Conservation (phyloP, 768 basidiomycete genomes). For the Phylloporus sp. region DNA sequence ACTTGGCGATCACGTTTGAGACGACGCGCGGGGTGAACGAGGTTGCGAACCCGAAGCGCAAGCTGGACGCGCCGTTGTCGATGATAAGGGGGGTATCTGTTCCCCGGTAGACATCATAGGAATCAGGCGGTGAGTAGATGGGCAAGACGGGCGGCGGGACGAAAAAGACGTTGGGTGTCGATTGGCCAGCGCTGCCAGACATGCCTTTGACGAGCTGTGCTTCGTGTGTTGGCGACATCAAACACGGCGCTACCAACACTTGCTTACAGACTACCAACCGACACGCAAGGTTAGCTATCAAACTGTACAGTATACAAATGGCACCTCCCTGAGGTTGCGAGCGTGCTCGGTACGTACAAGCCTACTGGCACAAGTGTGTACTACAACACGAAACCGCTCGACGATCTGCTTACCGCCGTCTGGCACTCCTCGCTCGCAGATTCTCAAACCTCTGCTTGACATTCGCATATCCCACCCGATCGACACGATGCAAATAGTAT, state of each 20-base stretch:
- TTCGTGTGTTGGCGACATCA: conserved; percentile 22
- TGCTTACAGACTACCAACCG: too few species aligned
- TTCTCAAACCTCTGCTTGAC: conserved; percentile 56
- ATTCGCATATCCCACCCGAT: conserved; percentile 64
- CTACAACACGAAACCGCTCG: background rate
- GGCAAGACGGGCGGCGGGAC: conserved; percentile 29
- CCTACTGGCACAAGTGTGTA: too few species aligned
- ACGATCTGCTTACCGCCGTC: conserved; percentile 19
- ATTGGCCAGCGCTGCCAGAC: conserved; percentile 14
- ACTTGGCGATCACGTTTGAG: conserved; percentile 76
- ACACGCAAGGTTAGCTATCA: too few species aligned
- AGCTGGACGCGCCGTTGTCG: conserved; percentile 82
- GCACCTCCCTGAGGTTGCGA: too few species aligned
- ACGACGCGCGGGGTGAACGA: conserved; percentile 50
- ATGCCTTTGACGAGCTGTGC: conserved; percentile 8
- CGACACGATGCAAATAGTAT: conserved; percentile 76
- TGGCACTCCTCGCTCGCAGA: conserved; percentile 31
- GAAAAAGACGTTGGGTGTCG: conserved; percentile 14
- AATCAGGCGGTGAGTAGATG: conserved; percentile 34
- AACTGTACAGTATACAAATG: too few species aligned
- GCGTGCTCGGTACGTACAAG: background rate
- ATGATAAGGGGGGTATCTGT: conserved; percentile 68
- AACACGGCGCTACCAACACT: too few species aligned
- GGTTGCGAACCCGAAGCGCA: conserved; percentile 82
- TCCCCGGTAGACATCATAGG: conserved; percentile 50